These are phyloP conservation scores for Acanthamoeba rhysodes DNA, from an alignment of 208 protist genomes.

Conservation along the genomic window DNA sequence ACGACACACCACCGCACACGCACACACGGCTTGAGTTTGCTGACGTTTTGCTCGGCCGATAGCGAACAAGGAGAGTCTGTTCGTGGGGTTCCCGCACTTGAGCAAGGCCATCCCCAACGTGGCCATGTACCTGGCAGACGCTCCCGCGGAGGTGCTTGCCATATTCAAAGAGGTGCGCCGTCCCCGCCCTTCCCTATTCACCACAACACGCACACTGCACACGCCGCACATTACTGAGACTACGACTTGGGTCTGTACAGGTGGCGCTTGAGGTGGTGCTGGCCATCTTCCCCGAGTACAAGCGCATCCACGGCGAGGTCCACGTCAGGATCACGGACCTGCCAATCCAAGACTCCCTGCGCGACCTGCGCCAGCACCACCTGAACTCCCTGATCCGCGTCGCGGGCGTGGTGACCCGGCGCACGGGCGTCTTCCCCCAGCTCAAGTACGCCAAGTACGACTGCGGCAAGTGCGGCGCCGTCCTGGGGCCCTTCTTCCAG, in stretches of 20 bases:
- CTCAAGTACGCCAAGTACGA: slow-evolving; percentile 97
- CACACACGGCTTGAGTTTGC: neutral
- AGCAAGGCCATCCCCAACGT: slow-evolving; percentile 93
- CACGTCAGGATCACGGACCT: slow-evolving; percentile 98
- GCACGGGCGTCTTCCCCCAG: slow-evolving; percentile 98
- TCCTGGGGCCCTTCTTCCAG: slow-evolving; percentile 86
- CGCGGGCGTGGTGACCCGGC: slow-evolving; percentile 98
- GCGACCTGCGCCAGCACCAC: slow-evolving; percentile 97
- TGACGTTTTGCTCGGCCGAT: neutral
- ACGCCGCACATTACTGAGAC: too few relatives aligned
- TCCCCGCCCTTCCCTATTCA: slow-evolving; percentile 31
- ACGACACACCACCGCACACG: neutral
- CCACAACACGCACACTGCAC: neutral
- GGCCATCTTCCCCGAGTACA: slow-evolving; percentile 95
- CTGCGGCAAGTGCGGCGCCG: slow-evolving; percentile 94
- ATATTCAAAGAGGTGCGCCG: slow-evolving; percentile 97
- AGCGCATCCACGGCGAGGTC: slow-evolving; percentile 94
- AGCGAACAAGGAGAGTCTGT: slow-evolving; percentile 92
- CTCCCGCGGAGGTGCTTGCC: slow-evolving; percentile 97
- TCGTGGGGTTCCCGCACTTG: slow-evolving; percentile 96
- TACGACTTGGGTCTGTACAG: neutral
- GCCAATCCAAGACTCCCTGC: slow-evolving; percentile 97
- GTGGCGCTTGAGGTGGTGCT: slow-evolving; percentile 92
- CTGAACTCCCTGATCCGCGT: slow-evolving; percentile 98
- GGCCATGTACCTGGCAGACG: slow-evolving; percentile 97